Conservation (phyloP, 768 basidiomycete species). For the Leccinum pellstonianum region DNA sequence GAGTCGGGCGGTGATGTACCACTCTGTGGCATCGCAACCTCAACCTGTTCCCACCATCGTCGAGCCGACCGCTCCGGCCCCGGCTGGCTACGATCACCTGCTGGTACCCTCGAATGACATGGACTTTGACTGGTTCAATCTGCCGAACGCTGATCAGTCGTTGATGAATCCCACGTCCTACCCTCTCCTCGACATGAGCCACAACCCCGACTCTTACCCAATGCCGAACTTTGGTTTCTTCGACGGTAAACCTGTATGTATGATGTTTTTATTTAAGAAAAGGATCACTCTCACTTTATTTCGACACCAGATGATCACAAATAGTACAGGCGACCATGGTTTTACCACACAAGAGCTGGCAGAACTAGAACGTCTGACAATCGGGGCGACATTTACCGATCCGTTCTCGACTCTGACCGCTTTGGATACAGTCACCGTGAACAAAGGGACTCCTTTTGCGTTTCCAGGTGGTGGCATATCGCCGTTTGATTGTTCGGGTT, state of each 20-base stretch:
- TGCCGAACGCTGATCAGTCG: slow-evolving; percentile 10
- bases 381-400: slow-evolving; percentile 24
- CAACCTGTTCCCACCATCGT: not conserved
- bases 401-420: slow-evolving; percentile 17
- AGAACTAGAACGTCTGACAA: slow-evolving; percentile 18
- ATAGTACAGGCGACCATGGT: not conserved
- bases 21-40: slow-evolving; percentile 24
- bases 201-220: not conserved
- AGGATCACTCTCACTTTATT: not conserved
- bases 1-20: slow-evolving; percentile 34
- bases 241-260: slow-evolving; percentile 18
- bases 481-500: slow-evolving; percentile 19
- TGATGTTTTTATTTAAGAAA: not conserved
- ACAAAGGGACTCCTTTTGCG: not conserved
- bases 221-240: slow-evolving; percentile 3
- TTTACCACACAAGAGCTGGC: slow-evolving; percentile 13
- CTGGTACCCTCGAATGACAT: not conserved
- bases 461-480: slow-evolving; percentile 12
- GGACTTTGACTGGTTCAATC: slow-evolving; percentile 13
- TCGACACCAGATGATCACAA: not conserved
- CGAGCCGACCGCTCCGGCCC: slow-evolving; percentile 7
- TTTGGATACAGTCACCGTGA: not conserved
- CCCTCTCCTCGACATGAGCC: slow-evolving; percentile 5
- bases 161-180: slow-evolving; percentile 2
- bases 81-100: not conserved